A percentile compares a stretch with the other conserved stretches of the same genome.
Evolutionary conservation across 306 rosid species (phyloP).

Genomic region (Pyrus communis): DNA sequence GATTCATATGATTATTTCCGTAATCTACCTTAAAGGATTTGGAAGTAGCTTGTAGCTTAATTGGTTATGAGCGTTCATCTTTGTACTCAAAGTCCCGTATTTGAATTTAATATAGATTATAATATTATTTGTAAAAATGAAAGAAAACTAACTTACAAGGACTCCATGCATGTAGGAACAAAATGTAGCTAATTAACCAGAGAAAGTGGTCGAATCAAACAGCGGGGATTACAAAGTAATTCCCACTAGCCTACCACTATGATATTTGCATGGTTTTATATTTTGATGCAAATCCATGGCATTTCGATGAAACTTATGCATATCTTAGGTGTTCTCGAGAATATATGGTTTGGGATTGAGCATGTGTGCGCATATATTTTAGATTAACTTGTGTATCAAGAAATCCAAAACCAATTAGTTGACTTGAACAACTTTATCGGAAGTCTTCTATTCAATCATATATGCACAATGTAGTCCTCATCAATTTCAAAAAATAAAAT

Average conservation of each 20-base stretch:
- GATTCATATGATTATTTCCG: background rate
- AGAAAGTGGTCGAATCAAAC: background rate
- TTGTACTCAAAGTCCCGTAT: too few relatives aligned
- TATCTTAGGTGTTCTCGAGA: conserved; percentile 3
- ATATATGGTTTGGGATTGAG: background rate
- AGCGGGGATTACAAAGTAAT: background rate
- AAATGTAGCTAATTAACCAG: background rate
- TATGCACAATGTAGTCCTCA: too few relatives aligned
- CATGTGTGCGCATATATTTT: background rate
- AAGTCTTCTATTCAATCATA: background rate
- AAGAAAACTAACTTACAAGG: too few relatives aligned
- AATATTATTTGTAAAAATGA: too few relatives aligned
- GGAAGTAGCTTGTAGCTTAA: too few relatives aligned
- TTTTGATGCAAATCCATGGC: background rate
- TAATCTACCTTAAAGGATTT: background rate
- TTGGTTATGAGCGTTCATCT: too few relatives aligned
- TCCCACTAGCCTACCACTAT: background rate
- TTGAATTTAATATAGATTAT: too few relatives aligned
- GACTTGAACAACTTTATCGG: background rate
- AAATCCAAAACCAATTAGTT: background rate
- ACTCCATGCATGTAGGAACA: background rate
- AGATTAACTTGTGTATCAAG: background rate
- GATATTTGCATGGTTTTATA: background rate
- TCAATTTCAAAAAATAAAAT: too few relatives aligned
- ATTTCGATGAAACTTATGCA: conserved; percentile 1